These are phyloP conservation scores for Capsella bursapastoris DNA, from an alignment of 345 rosid genomes.

Conservation along the genomic window DNA sequence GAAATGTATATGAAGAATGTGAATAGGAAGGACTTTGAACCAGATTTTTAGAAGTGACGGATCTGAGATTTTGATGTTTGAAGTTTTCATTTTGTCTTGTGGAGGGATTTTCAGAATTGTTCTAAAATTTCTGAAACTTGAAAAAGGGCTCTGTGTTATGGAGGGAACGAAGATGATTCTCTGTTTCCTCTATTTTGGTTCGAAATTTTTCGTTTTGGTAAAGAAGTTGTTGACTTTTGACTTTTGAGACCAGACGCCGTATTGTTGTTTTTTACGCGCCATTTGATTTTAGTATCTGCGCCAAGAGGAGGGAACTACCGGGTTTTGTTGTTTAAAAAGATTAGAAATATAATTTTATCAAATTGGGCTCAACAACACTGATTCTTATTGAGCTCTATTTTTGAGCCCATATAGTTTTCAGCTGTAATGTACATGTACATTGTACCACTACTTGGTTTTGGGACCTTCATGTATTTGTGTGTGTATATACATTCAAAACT, in stretches of 20 bases:
- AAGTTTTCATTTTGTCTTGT: slow-evolving; percentile 25
- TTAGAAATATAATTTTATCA: not conserved
- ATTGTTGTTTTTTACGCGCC: slow-evolving; percentile 35
- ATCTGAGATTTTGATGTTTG: slow-evolving; percentile 36
- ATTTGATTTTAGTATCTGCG: slow-evolving; percentile 34
- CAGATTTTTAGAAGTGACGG: slow-evolving; percentile 25
- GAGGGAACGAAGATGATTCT: slow-evolving; percentile 42
- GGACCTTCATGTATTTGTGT: too few species aligned
- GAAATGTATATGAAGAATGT: slow-evolving; percentile 36
- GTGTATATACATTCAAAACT: too few species aligned
- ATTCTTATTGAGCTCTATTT: slow-evolving; percentile 10
- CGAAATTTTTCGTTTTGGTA: not conserved
- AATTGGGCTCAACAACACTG: not conserved
- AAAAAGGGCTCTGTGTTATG: slow-evolving; percentile 28
- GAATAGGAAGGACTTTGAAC: slow-evolving; percentile 25
- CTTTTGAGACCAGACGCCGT: not conserved
- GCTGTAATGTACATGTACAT: too few species aligned
- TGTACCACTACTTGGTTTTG: too few species aligned
- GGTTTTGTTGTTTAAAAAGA: not conserved
- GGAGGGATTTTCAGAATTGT: slow-evolving; percentile 43
- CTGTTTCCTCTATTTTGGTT: slow-evolving; percentile 26
- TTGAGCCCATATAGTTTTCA: not conserved
- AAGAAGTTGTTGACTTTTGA: slow-evolving; percentile 20
- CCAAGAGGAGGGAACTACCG: slow-evolving; percentile 28
- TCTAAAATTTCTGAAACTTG: slow-evolving; percentile 11